These are phyloP conservation scores for Arachis monticola DNA, from an alignment of 331 rosid species.

Conservation along the genomic window DNA sequence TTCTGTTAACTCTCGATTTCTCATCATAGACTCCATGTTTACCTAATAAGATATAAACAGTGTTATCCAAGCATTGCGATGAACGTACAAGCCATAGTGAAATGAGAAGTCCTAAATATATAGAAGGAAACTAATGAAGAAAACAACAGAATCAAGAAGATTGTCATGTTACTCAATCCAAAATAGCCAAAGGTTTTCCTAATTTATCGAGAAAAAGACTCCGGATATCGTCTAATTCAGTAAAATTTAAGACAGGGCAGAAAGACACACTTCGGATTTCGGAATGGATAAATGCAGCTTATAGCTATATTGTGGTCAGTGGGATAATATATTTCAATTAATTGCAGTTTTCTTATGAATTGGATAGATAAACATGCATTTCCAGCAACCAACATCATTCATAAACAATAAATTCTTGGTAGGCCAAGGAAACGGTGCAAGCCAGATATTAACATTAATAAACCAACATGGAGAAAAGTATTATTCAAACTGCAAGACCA, in stretches of 20 bases:
- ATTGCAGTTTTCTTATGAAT: constrained; percentile 25
- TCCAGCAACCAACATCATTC: constrained; percentile 33
- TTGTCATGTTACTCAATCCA: constrained; percentile 16
- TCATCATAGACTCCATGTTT: constrained; percentile 91
- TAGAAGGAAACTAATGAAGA: constrained; percentile 30
- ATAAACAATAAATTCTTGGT: constrained; percentile 9
- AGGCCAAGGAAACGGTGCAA: constrained; percentile 9
- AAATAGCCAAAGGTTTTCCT: not conserved
- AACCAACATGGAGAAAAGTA: constrained; percentile 1
- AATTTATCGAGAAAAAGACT: too few relatives aligned
- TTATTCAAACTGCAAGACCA: constrained; percentile 31
- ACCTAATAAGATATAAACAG: constrained; percentile 59
- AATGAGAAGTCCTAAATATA: not conserved
- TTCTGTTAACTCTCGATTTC: constrained; percentile 90
- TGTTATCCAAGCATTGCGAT: constrained; percentile 40
- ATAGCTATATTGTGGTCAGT: constrained; percentile 1
- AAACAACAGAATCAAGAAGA: constrained; percentile 22
- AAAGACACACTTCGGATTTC: constrained; percentile 24
- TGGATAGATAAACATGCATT: constrained; percentile 14
- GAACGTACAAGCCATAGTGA: constrained; percentile 18
- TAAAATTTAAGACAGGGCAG: not conserved
- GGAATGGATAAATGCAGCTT: constrained; percentile 19
- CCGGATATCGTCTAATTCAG: not conserved
- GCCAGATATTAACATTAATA: constrained; percentile 4
- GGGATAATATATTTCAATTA: constrained; percentile 14